These are phyloP conservation scores for Myriosclerotinia scirpicola DNA, from an alignment of 2,329 filamentous ascomycete genomes.

Conservation along the genomic window DNA sequence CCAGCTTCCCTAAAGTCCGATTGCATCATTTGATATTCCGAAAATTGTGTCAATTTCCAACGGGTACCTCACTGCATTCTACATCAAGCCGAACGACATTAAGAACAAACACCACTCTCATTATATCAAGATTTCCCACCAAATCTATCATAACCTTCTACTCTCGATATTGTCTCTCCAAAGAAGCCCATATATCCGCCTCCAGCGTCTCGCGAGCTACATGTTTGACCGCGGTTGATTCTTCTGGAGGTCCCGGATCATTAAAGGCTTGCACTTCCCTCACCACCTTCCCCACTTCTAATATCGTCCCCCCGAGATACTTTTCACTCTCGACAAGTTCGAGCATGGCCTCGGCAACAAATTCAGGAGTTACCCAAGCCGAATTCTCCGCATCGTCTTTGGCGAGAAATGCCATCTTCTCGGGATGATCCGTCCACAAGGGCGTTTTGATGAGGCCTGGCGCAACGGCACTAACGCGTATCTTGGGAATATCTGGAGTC, in stretches of 20 bases:
- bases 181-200: constrained; percentile 16
- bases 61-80: no score
- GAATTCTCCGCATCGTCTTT: constrained; percentile 32
- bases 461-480: constrained; percentile 48
- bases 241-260: constrained; percentile 44
- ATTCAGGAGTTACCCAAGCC: constrained; percentile 45
- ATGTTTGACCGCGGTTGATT: not conserved
- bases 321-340: constrained; percentile 42
- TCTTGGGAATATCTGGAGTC: constrained; percentile 36
- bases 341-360: constrained; percentile 49
- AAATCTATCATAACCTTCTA: not conserved
- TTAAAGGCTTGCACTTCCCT: constrained; percentile 42
- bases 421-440: constrained; percentile 48
- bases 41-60: no score
- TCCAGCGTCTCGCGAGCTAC: not conserved
- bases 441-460: constrained; percentile 47
- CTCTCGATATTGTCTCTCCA: constrained; percentile 4
- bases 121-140: not conserved
- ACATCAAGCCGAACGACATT: no score
- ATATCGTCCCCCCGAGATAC: constrained; percentile 44
- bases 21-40: not conserved
- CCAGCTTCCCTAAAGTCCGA: not conserved
- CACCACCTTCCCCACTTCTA: constrained; percentile 44
- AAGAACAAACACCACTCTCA: not conserved
- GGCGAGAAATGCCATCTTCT: constrained; percentile 45